Evolutionary conservation across 805 yeast species (phyloP), one percentile per base, ranked within the genome.

Genomic region (Brettanomyces sp.): DNA sequence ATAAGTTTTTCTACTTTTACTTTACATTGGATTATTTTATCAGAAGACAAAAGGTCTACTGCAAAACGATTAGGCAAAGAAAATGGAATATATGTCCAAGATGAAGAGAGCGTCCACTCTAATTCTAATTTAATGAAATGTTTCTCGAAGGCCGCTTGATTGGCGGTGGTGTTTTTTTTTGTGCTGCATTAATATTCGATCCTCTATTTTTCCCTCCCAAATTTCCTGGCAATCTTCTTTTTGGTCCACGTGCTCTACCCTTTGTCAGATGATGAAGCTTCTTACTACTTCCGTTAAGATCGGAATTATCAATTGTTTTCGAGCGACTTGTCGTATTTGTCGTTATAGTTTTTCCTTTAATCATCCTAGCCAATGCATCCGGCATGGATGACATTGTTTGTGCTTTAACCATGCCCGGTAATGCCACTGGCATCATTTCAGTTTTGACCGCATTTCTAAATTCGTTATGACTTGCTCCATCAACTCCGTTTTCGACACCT

Each of bases 161-260:
- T 5, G 55, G 53, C 3, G 64, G 65, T 5, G 65, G 64, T 3
- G 43, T 42, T 41, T 56, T 58, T 44, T 55, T 22, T 22, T 18
- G 24, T 22, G 22, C 24, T 23, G 25, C 18, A 32, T 13, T 2
- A 21, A 35, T n/a, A 12, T 5, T 21, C 23, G 36, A n/a, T 18
- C 24, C 14, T 36, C 36, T 3, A 9, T 35, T 21, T 33, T 25
- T n/a, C n/a, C 3, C 39, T 18, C 13, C 9, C 25, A 56, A 42
- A 8, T 30, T 49, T 44, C 65, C 63, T 1, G 80, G 80, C 18
- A 72, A 60, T 43, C 72, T 61, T 50, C 81, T 59, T 53, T 68
- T 73, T 0, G 82, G 82, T 0, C 82, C 82, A 46, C 64, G 70
- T 14, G 79, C 62, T 45, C 82, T 60, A 0, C 58, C 46, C 52